Base-by-base conservation (phyloP, 2,329 filamentous ascomycete species). In the Hypoxylon sp. region DNA sequence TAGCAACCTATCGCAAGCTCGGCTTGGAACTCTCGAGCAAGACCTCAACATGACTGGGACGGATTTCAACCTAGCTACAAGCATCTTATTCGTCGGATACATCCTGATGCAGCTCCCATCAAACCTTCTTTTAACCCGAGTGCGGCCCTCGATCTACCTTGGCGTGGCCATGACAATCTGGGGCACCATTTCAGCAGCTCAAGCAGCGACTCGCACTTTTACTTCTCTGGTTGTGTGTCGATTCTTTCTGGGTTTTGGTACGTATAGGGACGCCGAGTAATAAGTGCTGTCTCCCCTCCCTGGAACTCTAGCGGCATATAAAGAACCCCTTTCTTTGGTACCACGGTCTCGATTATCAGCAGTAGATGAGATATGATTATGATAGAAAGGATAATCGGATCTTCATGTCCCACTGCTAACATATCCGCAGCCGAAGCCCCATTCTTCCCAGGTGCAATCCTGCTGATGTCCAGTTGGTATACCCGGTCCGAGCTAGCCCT, bases 41-140 rank as follows among this genome's bases (percentile, higher is more conserved):
- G 87, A 89, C 62, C 78, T 89, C 0, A 77, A 77, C 0, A 87
- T 89, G 84, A 79, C 74, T 5, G 86, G 86, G 6, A 88, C 85
- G 1, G 85, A 90, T 52, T 89, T 86, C 73, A 88, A 88, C 69
- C 76, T 87, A 1, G 83, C 84, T 10, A 86, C 84, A 3, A 84
- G 83, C 66, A 85, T 87, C 71, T 79, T 87, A 31, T 89, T 88
- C 66, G 86, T 88, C 1, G 84, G 87, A 3, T 90, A 90, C 71
- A 78, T 90, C 0, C 77, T 89, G 11, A 89, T 90, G 84, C 87
- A 90, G 74, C 78, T 90, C 0, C 88, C 88, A 0, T 89, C 87
- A 0, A 91, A 90, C 67, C 80, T 90, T 63, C 73, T 88, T 0
- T 78, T 90, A 2, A 88, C 87, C 0, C 80, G 84, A 2, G 78